Conservation (phyloP, 2,329 filamentous ascomycete genomes). For the Botryosphaeria dothidea region DNA sequence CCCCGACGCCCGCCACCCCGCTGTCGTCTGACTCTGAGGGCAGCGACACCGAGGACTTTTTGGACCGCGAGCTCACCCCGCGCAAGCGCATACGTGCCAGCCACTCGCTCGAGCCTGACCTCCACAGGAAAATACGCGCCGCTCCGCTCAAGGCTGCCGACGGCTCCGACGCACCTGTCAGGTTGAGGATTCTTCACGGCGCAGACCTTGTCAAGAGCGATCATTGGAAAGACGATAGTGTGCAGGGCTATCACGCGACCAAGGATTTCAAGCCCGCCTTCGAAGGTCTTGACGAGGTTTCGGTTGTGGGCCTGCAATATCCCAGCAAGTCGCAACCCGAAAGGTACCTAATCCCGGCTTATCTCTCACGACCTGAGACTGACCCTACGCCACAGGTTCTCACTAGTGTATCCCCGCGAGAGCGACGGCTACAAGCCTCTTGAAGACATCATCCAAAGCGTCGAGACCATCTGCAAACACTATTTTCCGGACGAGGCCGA, state of each 20-base stretch:
- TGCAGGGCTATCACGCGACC: conserved; percentile 21
- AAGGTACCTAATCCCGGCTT: conserved; percentile 50
- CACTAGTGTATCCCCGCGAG: conserved; percentile 76
- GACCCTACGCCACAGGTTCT: conserved; percentile 53
- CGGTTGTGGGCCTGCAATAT: conserved; percentile 74
- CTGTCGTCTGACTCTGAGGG: conserved; percentile 16
- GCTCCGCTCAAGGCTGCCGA: conserved; percentile 19
- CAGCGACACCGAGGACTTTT: conserved; percentile 9
- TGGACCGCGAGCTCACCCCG: conserved; percentile 15
- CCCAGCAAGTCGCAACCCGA: conserved; percentile 72
- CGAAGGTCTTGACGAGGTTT: conserved; percentile 44
- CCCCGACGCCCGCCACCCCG: conserved; percentile 13
- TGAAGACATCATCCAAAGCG: conserved; percentile 59
- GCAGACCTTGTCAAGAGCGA: conserved; percentile 43
- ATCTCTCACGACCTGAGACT: conserved; percentile 26
- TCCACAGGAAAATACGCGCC: conserved; percentile 31
- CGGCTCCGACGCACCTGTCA: conserved; percentile 22
- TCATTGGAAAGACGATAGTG: conserved; percentile 24
- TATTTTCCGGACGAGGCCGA: conserved; percentile 73
- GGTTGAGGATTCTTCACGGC: conserved; percentile 40
- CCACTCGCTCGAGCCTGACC: conserved; percentile 38
- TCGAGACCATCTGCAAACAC: conserved; percentile 64
- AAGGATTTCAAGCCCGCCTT: conserved; percentile 56
- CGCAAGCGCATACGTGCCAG: conserved; percentile 38
- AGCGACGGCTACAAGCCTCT: conserved; percentile 66